Percentiles rank a stretch among this genome's conserved stretches.
Evolutionary conservation across 352 stramenopile genomes (phyloP).

Genomic region (Aphanomyces stellatus): DNA sequence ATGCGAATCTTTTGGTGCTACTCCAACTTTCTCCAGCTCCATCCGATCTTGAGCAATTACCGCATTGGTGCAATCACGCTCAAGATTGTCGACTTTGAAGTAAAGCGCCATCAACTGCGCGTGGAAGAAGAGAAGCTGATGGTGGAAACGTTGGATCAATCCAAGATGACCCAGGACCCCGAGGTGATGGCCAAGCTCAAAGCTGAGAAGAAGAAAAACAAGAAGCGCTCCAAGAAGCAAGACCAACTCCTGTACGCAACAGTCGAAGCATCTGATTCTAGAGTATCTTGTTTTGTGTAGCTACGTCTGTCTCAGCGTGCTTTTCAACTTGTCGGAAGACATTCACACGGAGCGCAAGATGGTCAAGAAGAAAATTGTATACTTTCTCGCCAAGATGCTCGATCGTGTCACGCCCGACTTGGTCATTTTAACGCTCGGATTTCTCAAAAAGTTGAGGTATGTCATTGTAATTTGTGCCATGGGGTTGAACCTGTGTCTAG

Average conservation of each 20-base stretch:
- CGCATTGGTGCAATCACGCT: conserved; percentile 90
- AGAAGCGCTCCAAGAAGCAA: conserved; percentile 87
- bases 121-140: conserved; percentile 58
- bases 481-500: conserved; percentile 22
- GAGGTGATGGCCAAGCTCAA: conserved; percentile 52
- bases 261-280: not conserved
- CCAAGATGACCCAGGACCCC: conserved; percentile 23
- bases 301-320: conserved; percentile 87
- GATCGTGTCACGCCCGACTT: conserved; percentile 82
- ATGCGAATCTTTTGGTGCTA: conserved; percentile 94
- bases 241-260: conserved; percentile 83
- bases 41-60: conserved; percentile 89
- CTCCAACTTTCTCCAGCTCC: conserved; percentile 92
- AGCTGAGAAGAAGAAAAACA: conserved; percentile 76
- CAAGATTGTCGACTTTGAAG: conserved; percentile 92
- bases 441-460: conserved; percentile 86
- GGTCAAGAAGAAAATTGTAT: conserved; percentile 89
- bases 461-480: not conserved
- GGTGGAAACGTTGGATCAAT: conserved; percentile 29
- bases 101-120: conserved; percentile 81
- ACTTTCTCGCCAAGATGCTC: conserved; percentile 79
- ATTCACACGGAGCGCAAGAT: conserved; percentile 93
- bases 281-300: conserved; percentile 22
- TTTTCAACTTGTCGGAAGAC: conserved; percentile 93
- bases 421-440: conserved; percentile 83